Evolutionary conservation across 164 flowering plant genomes (phyloP).

Genomic region (Umbilicus rupestris): DNA sequence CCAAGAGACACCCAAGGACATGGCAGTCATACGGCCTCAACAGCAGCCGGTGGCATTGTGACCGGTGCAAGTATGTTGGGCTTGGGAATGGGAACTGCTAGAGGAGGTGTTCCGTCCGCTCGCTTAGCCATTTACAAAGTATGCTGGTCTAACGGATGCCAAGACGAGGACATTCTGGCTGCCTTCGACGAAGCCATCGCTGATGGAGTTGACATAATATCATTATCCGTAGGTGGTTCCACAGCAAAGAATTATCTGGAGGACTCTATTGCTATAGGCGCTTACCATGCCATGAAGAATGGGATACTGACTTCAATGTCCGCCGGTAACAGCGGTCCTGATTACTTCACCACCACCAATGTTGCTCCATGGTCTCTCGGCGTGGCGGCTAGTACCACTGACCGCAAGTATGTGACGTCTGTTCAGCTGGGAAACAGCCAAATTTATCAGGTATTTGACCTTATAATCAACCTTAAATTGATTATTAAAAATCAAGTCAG

Average conservation of each 20-base stretch:
- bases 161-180: slow-evolving; percentile 25
- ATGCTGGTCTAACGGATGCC: slow-evolving; percentile 27
- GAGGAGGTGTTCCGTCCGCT: slow-evolving; percentile 51
- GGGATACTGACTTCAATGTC: slow-evolving; percentile 24
- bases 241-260: slow-evolving; percentile 12
- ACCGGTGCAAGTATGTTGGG: slow-evolving; percentile 25
- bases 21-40: slow-evolving; percentile 52
- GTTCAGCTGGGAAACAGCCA: slow-evolving; percentile 21
- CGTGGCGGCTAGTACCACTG: slow-evolving; percentile 34
- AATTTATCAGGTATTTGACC: slow-evolving; percentile 20
- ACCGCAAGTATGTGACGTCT: slow-evolving; percentile 19
- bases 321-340: slow-evolving; percentile 31
- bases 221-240: slow-evolving; percentile 23
- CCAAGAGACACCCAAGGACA: slow-evolving; percentile 41
- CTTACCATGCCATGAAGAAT: slow-evolving; percentile 28
- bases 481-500: too few species aligned
- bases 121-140: slow-evolving; percentile 43
- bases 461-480: too few species aligned
- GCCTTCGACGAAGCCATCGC: slow-evolving; percentile 51
- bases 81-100: slow-evolving; percentile 31
- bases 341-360: slow-evolving; percentile 13
- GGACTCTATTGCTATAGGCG: slow-evolving; percentile 24
- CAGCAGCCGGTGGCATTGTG: slow-evolving; percentile 34
- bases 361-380: slow-evolving; percentile 35
- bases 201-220: slow-evolving; percentile 40